Evolutionary conservation across 805 yeast genomes (phyloP).

Genomic region (Candida jianshihensis): DNA sequence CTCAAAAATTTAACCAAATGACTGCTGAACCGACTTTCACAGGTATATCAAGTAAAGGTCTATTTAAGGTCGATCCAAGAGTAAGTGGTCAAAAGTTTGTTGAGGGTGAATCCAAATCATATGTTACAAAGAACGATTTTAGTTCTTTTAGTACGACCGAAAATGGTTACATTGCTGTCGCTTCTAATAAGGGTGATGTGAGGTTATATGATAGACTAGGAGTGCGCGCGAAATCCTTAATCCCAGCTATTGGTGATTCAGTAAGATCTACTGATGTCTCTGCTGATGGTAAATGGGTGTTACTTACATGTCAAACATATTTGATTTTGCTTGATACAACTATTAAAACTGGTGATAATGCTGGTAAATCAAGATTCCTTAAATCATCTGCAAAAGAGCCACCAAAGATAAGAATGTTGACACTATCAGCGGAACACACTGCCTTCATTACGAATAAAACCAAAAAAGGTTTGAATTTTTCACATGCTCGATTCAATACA

Average conservation of each 20-base stretch:
- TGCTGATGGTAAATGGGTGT: conserved; percentile 72
- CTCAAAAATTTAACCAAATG: conserved; percentile 66
- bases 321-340: conserved; percentile 62
- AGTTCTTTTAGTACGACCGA: conserved; percentile 64
- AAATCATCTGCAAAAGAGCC: conserved; percentile 59
- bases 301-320: conserved; percentile 74
- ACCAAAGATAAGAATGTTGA: conserved; percentile 64
- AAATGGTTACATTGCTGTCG: conserved; percentile 68
- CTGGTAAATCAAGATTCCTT: conserved; percentile 55
- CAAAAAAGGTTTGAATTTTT: conserved; percentile 45
- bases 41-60: conserved; percentile 57
- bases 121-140: conserved; percentile 50
- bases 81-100: conserved; percentile 52
- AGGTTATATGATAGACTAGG: conserved; percentile 70
- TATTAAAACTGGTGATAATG: conserved; percentile 54
- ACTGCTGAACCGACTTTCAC: conserved; percentile 67
- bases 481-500: conserved; percentile 72
- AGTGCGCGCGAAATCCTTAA: conserved; percentile 63
- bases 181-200: conserved; percentile 68
- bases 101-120: conserved; percentile 44
- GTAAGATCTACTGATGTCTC: conserved; percentile 63
- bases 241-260: conserved; percentile 80
- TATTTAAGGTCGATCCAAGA: conserved; percentile 81
- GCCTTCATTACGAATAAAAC: conserved; percentile 49
- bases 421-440: conserved; percentile 64